A percentile compares a stretch with the other conserved stretches of the same genome.
Conservation (phyloP, 2,329 filamentous ascomycete genomes). For the Thelonectria blattea region DNA sequence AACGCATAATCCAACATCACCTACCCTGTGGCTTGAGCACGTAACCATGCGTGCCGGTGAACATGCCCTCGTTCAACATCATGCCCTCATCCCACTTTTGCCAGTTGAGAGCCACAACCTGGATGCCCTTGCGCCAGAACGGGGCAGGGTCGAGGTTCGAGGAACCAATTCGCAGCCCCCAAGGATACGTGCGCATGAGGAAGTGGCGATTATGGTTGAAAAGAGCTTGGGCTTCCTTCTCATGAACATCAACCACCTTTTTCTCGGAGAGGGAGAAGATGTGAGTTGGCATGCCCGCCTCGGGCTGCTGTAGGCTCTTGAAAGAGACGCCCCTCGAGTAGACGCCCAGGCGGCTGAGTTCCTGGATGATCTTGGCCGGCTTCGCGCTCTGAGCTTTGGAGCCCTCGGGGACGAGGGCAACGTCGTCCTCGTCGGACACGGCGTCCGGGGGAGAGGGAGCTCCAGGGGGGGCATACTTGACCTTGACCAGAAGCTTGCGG, state of each 20-base stretch:
- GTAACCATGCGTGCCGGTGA: slow-evolving; percentile 82
- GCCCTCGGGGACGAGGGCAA: slow-evolving; percentile 47
- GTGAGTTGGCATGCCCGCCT: slow-evolving; percentile 67
- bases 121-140: slow-evolving; percentile 88
- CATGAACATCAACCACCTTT: slow-evolving; percentile 66
- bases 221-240: slow-evolving; percentile 57
- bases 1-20: slow-evolving; percentile 3
- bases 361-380: slow-evolving; percentile 70
- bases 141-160: slow-evolving; percentile 85
- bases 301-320: slow-evolving; percentile 76
- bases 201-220: slow-evolving; percentile 83
- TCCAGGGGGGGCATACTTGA: slow-evolving; percentile 67
- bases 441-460: slow-evolving; percentile 40
- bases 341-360: slow-evolving; percentile 76
- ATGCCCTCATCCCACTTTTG: slow-evolving; percentile 89
- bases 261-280: slow-evolving; percentile 73
- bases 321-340: slow-evolving; percentile 87
- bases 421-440: slow-evolving; percentile 44
- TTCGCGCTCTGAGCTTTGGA: slow-evolving; percentile 58
- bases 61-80: slow-evolving; percentile 97
- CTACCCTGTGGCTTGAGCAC: slow-evolving; percentile 79
- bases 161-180: slow-evolving; percentile 78
- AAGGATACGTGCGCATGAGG: slow-evolving; percentile 89
- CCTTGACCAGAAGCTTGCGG: slow-evolving; percentile 84
- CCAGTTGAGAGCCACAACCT: slow-evolving; percentile 94